Conservation (phyloP, 352 stramenopile genomes). For the Thalassiosira mediterranea region DNA sequence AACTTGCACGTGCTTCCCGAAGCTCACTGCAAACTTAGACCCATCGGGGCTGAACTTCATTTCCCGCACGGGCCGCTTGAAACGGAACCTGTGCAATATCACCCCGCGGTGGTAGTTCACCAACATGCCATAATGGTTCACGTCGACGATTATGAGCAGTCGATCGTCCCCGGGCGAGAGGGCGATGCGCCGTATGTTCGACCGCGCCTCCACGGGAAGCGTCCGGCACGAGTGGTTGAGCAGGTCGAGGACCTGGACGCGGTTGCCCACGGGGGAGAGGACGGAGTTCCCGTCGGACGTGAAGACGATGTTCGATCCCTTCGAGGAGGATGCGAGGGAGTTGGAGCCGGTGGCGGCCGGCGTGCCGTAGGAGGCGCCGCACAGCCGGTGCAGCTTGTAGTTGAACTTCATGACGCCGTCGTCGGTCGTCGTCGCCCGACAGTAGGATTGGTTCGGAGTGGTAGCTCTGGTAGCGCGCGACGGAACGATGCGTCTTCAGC, state of each 20-base stretch:
- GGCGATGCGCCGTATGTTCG: slow-evolving; percentile 77
- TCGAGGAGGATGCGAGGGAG: slow-evolving; percentile 49
- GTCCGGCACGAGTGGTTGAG: slow-evolving; percentile 75
- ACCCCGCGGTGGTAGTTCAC: slow-evolving; percentile 79
- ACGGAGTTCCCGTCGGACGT: slow-evolving; percentile 77
- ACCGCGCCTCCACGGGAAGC: slow-evolving; percentile 73
- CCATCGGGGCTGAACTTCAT: slow-evolving; percentile 76
- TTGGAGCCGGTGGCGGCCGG: slow-evolving; percentile 51
- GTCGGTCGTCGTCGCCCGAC: neutral
- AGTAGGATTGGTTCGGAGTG: no score
- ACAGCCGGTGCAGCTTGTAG: slow-evolving; percentile 82
- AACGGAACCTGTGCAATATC: slow-evolving; percentile 79
- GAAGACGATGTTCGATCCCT: slow-evolving; percentile 79
- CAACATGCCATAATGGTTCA: slow-evolving; percentile 80
- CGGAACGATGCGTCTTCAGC: no score
- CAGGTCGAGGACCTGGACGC: slow-evolving; percentile 81
- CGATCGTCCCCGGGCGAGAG: slow-evolving; percentile 70
- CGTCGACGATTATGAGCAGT: slow-evolving; percentile 78
- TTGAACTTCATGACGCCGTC: slow-evolving; percentile 81
- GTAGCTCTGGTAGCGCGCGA: no score
- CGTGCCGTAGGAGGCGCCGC: slow-evolving; percentile 78
- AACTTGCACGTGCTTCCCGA: slow-evolving; percentile 80
- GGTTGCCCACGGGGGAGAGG: slow-evolving; percentile 76
- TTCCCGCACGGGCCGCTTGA: slow-evolving; percentile 70
- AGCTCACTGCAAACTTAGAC: slow-evolving; percentile 76